Percentiles rank a stretch among this genome's conserved stretches.
Evolutionary conservation across 1,139 yeast species (phyloP).

Genomic region (Ogataea hybrid): DNA sequence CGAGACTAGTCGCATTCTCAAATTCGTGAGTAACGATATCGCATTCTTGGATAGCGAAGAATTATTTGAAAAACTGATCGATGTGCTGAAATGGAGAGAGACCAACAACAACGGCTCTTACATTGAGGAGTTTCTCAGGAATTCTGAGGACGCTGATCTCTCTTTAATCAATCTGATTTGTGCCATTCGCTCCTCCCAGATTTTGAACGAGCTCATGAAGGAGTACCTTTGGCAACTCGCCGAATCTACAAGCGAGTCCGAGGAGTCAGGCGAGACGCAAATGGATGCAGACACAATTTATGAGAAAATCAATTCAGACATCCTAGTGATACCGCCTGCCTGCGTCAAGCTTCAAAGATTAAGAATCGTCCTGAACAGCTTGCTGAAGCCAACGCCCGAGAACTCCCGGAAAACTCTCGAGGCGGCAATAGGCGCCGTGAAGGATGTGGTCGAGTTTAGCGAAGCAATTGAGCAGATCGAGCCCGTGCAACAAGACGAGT

Average conservation of each 20-base stretch:
- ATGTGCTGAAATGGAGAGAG: constrained; percentile 14
- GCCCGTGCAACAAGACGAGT: constrained; percentile 7
- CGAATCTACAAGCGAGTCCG: not conserved
- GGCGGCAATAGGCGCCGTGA: constrained; percentile 23
- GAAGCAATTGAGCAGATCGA: constrained; percentile 14
- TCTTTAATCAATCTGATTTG: constrained; percentile 22
- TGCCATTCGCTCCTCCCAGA: constrained; percentile 21
- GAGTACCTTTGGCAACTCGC: constrained; percentile 17
- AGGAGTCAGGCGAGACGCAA: constrained; percentile 4
- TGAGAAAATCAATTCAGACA: constrained; percentile 12
- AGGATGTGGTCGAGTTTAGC: constrained; percentile 19
- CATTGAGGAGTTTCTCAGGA: constrained; percentile 21
- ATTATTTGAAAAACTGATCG: constrained; percentile 19
- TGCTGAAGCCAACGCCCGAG: constrained; percentile 21
- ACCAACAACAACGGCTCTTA: constrained; percentile 12
- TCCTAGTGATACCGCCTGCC: constrained; percentile 22
- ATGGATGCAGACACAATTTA: constrained; percentile 2
- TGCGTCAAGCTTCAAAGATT: constrained; percentile 28
- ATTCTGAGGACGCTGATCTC: constrained; percentile 19
- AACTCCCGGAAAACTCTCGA: constrained; percentile 23
- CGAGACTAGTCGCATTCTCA: constrained; percentile 18
- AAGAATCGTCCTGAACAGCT: constrained; percentile 24
- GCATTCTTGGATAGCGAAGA: constrained; percentile 22
- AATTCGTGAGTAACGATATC: constrained; percentile 21
- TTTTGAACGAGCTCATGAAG: constrained; percentile 19